Evolutionary conservation across 345 rosid species (phyloP).

Genomic region (Durio zibethinus): DNA sequence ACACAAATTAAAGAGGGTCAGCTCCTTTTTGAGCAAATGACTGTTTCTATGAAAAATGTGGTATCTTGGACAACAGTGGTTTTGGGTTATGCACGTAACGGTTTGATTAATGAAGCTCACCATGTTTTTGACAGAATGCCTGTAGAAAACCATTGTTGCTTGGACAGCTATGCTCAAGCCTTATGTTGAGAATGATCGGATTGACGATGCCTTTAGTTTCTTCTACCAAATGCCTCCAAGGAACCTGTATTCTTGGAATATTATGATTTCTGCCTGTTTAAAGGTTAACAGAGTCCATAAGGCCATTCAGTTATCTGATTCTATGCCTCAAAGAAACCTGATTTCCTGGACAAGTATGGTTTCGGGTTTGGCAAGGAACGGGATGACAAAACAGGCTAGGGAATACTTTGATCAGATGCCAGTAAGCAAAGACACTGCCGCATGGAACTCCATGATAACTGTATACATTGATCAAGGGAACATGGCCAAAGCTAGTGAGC

Average conservation of each 20-base stretch:
- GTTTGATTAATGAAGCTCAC: slow-evolving; percentile 38
- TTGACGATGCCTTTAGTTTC: slow-evolving; percentile 33
- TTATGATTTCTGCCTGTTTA: slow-evolving; percentile 37
- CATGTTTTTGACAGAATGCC: slow-evolving; percentile 34
- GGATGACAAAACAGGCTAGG: slow-evolving; percentile 30
- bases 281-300: slow-evolving; percentile 22
- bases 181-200: slow-evolving; percentile 29
- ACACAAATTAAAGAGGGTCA: slow-evolving; percentile 36
- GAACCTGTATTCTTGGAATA: slow-evolving; percentile 38
- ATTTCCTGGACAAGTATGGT: slow-evolving; percentile 41
- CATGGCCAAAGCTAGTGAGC: slow-evolving; percentile 30
- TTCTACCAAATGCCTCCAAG: slow-evolving; percentile 31
- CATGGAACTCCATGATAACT: slow-evolving; percentile 45
- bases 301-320: slow-evolving; percentile 35
- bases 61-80: slow-evolving; percentile 47
- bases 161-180: slow-evolving; percentile 46
- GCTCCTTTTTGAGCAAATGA: slow-evolving; percentile 40
- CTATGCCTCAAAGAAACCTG: slow-evolving; percentile 36
- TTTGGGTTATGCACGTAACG: slow-evolving; percentile 48
- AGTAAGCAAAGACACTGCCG: slow-evolving; percentile 25
- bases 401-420: slow-evolving; percentile 34
- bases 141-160: slow-evolving; percentile 36
- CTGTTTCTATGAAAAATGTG: slow-evolving; percentile 27
- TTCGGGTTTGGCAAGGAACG: slow-evolving; percentile 34
- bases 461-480: slow-evolving; percentile 27